Percentiles rank a stretch among this genome's conserved stretches.
phyloP scores from a whole-genome alignment of 371 early-diverging fungal genomes.

The Saksenaea vasiformis region DNA sequence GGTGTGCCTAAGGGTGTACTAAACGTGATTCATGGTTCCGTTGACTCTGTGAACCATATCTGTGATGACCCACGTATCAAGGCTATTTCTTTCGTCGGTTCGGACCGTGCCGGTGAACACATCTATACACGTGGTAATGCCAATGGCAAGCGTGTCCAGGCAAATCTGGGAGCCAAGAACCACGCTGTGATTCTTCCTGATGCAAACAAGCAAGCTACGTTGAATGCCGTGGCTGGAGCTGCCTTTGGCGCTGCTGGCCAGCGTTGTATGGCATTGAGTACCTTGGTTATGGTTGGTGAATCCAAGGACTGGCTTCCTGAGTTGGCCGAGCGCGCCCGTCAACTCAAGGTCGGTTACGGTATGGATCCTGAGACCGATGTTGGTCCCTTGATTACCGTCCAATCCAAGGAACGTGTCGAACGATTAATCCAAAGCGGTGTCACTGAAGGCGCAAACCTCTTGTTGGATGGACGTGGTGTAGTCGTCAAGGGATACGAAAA shows the following conservation, averaged over 20 bases:
- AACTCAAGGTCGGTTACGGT: constrained; percentile 87
- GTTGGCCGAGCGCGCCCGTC: constrained; percentile 82
- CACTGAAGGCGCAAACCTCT: constrained; percentile 87
- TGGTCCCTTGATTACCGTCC: constrained; percentile 88
- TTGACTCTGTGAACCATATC: constrained; percentile 90
- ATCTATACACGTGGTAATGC: constrained; percentile 88
- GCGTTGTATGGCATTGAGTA: constrained; percentile 94
- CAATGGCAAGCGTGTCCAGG: constrained; percentile 96
- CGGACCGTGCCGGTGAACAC: constrained; percentile 81
- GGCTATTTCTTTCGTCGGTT: constrained; percentile 96
- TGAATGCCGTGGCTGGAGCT: constrained; percentile 91
- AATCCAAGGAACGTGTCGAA: constrained; percentile 82
- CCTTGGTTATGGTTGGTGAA: constrained; percentile 90
- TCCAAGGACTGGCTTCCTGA: constrained; percentile 89
- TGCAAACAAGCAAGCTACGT: constrained; percentile 86
- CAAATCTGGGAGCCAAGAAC: constrained; percentile 97
- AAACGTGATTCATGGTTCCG: constrained; percentile 92
- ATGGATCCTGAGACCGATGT: constrained; percentile 88
- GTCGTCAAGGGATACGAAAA: constrained; percentile 72
- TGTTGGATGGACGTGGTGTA: constrained; percentile 90
- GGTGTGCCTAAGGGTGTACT: constrained; percentile 95
- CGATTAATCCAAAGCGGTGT: constrained; percentile 81
- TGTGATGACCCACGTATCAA: constrained; percentile 86
- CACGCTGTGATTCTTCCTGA: constrained; percentile 96
- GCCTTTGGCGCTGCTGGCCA: constrained; percentile 98